phyloP scores from a whole-genome alignment of 306 rosid species.

The Cercis canadensis region DNA sequence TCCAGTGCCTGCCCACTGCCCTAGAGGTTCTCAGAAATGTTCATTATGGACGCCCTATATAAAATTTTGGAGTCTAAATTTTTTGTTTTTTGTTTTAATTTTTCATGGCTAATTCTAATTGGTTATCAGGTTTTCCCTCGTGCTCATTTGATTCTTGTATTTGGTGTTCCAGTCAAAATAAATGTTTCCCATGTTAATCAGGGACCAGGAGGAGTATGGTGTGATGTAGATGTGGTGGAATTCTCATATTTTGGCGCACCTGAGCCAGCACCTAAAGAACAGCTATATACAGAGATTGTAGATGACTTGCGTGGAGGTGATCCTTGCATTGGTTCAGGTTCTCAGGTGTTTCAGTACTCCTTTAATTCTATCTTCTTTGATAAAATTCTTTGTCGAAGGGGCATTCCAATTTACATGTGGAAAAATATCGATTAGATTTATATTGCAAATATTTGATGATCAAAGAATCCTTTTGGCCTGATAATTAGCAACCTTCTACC shows the following conservation, averaged over 20 bases:
- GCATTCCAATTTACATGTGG: conserved; percentile 3
- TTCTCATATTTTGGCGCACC: conserved; percentile 99
- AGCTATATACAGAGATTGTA: conserved; percentile 85
- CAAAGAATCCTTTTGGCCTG: conserved; percentile 13
- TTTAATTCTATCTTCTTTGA: conserved; percentile 3
- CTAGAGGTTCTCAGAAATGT: conserved; percentile 67
- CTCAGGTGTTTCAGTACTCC: conserved; percentile 72
- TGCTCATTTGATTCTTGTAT: background rate
- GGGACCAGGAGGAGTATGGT: conserved; percentile 99
- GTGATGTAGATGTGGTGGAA: conserved; percentile 98
- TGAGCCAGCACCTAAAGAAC: conserved; percentile 98
- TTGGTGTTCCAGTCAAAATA: conserved; percentile 19
- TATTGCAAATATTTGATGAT: conserved; percentile 7
- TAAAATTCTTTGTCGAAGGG: conserved; percentile 7
- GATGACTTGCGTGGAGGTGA: conserved; percentile 98
- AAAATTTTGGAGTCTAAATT: background rate
- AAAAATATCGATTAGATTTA: conserved; percentile 23
- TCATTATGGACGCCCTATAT: conserved; percentile 27
- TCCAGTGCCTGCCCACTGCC: conserved; percentile 96
- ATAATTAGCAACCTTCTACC: conserved; percentile 9
- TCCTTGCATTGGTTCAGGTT: conserved; percentile 93
- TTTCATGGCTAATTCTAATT: conserved; percentile 3
- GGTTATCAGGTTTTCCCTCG: background rate
- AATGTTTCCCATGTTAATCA: conserved; percentile 49
- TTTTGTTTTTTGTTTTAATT: background rate